Evolutionary conservation across 495 filamentous ascomycete species (phyloP), one percentile per base, ranked within the genome.

Genomic region (Xylaria venustula): DNA sequence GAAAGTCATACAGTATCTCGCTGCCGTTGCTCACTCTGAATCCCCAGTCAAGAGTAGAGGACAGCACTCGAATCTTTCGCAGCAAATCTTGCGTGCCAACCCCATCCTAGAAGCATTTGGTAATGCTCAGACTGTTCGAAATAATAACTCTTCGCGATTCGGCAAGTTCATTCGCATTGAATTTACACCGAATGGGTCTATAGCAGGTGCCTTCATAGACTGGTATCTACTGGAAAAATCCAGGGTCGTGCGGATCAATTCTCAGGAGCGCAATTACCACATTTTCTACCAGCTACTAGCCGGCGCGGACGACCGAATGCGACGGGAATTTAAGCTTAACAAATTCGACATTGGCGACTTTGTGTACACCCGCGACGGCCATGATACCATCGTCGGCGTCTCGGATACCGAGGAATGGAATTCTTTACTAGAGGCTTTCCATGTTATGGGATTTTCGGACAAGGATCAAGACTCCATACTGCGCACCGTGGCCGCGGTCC

Each of bases 131-230:
- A 99, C 95, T 1, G 91, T 98, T 23, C 81, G 95, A 47, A 99
- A 99, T 68, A 93, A 99, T 79, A 99, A 99, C 73, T 98, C 95
- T 2, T 99, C 95, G 8, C 86, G 95, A 55, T 99, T 99, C 72
- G 95, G 95, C 62, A 99, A 99, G 75, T 99, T 99, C 72, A 99
- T 99, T 71, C 83, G 95, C 40, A 98, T 99, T 67, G 91, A 97
- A 69, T 97, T 99, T 71, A 92, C 88, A 12, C 84, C 91, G 32
- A 85, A 87, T 37, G 95, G 95, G 12, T 90, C 95, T 36, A 98
- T 99, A 60, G 92, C 89, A 32, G 95, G 95, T 14, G 95, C 95
- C 25, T 97, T 88, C 76, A 97, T 99, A 47, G 92, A 99, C 71
- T 99, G 95, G 95, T 98, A 98, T 75, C 81, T 99, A 0, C 75